Conservation (phyloP, 306 rosid species). For the Arachis stenosperma region DNA sequence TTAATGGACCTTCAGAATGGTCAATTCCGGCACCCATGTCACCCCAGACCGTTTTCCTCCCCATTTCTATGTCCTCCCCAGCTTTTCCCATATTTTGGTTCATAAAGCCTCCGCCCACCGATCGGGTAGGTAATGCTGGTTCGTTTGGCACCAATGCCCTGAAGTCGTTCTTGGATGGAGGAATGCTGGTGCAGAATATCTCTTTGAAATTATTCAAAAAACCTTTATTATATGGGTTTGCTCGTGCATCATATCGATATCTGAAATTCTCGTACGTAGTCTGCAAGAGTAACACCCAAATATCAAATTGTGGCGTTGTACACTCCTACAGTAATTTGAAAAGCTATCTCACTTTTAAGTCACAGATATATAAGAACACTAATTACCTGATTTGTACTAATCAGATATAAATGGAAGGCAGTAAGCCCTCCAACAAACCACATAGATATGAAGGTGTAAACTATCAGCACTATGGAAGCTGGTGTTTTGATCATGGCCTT, state of each 20-base stretch:
- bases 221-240: constrained; percentile 81
- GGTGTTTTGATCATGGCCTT: constrained; percentile 95
- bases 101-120: constrained; percentile 84
- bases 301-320: not conserved
- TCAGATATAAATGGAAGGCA: constrained; percentile 96
- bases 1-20: constrained; percentile 62
- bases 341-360: not conserved
- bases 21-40: constrained; percentile 73
- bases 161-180: constrained; percentile 78
- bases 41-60: constrained; percentile 90
- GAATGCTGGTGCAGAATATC: constrained; percentile 76
- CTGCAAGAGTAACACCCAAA: constrained; percentile 52
- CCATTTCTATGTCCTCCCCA: constrained; percentile 92
- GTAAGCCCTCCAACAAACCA: constrained; percentile 99
- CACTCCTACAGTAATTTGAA: too few relatives aligned
- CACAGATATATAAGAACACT: constrained; percentile 19
- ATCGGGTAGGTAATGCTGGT: constrained; percentile 66
- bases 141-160: constrained; percentile 81
- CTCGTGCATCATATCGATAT: constrained; percentile 84
- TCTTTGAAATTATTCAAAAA: constrained; percentile 78
- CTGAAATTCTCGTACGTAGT: constrained; percentile 95
- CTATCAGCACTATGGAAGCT: constrained; percentile 84
- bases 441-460: constrained; percentile 94
- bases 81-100: constrained; percentile 91
- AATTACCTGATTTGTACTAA: constrained; percentile 92